phyloP scores from a whole-genome alignment of 2,329 filamentous ascomycete species.

The Phaeosphaeria sp. region DNA sequence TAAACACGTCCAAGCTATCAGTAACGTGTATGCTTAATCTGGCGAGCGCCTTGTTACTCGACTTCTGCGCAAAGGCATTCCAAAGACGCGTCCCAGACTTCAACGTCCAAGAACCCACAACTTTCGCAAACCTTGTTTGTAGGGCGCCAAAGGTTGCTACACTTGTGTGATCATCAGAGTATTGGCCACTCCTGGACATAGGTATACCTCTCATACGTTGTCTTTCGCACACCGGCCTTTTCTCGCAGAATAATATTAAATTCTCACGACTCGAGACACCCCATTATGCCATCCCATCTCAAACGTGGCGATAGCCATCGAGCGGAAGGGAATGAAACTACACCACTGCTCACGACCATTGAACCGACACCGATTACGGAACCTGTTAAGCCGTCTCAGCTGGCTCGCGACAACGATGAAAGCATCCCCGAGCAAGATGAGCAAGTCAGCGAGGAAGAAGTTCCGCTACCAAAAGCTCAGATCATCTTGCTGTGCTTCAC shows the following conservation, averaged over 20 bases:
- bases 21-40: neutral
- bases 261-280: neutral
- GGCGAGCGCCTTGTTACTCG: neutral
- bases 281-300: neutral
- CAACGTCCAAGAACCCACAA: neutral
- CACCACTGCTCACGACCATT: conserved; percentile 33
- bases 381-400: conserved; percentile 10
- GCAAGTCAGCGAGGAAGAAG: conserved; percentile 27
- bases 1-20: neutral
- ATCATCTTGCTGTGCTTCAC: conserved; percentile 76
- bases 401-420: conserved; percentile 6
- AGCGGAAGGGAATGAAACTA: conserved; percentile 30
- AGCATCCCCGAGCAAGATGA: conserved; percentile 4
- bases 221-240: neutral
- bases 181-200: neutral
- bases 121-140: neutral
- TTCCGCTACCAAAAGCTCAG: conserved; percentile 55
- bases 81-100: neutral
- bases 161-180: too few species aligned
- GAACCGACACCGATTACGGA: conserved; percentile 22
- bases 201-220: neutral
- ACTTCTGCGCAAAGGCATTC: neutral
- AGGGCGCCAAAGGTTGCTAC: too few species aligned
- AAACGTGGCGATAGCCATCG: neutral
- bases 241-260: neutral